A percentile compares a stretch with the other conserved stretches of the same genome.
Evolutionary conservation across 1,284 basidiomycete genomes (phyloP).

Genomic region (Ustilago bromivora): DNA sequence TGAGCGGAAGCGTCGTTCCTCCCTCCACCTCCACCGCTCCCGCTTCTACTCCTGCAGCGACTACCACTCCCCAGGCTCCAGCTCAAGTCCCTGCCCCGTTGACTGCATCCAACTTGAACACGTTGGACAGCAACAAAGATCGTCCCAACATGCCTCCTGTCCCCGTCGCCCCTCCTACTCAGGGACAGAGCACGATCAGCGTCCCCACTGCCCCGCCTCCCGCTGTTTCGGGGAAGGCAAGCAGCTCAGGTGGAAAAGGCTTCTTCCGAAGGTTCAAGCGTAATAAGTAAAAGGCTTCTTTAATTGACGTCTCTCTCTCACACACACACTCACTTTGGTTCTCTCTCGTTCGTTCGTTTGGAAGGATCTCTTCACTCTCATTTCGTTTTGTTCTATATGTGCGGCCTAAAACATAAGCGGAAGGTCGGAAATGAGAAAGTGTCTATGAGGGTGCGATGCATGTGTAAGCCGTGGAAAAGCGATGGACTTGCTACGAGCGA

Average conservation of each 20-base stretch:
- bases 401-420: neutral
- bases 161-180: conserved; percentile 30
- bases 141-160: conserved; percentile 46
- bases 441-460: neutral
- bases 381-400: neutral
- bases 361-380: conserved; percentile 2
- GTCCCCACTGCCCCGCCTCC: conserved; percentile 50
- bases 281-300: conserved; percentile 33
- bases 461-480: neutral
- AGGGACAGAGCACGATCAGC: conserved; percentile 36
- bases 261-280: conserved; percentile 49
- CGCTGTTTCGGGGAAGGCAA: conserved; percentile 35
- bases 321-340: conserved; percentile 11
- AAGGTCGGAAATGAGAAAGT: neutral
- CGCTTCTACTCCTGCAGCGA: neutral
- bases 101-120: conserved; percentile 39
- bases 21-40: neutral
- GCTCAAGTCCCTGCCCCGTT: conserved; percentile 29
- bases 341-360: conserved; percentile 1
- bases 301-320: neutral
- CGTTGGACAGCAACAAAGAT: conserved; percentile 28
- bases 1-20: conserved; percentile 15
- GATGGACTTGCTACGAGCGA: neutral
- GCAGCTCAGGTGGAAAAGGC: conserved; percentile 32
- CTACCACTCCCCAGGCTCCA: neutral